Evolutionary conservation across 371 early-diverging fungal genomes (phyloP).

Genomic region (Mortierella sp.): DNA sequence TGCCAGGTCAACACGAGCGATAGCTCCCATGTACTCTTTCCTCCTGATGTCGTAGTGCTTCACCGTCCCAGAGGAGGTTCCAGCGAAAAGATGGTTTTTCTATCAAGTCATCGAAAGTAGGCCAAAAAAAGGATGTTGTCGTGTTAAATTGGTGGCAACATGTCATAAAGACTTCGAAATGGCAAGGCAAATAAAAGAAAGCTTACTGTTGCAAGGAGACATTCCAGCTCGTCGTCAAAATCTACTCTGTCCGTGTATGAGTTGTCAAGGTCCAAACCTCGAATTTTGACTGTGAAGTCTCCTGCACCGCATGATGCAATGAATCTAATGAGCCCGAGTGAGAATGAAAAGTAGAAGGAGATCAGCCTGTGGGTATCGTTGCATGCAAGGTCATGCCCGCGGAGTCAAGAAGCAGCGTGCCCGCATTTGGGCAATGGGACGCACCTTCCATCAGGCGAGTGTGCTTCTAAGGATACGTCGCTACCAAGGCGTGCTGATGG

Average conservation of each 20-base stretch:
- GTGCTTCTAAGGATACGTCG: neutral
- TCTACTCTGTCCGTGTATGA: neutral
- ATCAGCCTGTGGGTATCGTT: neutral
- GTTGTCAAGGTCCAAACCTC: too few relatives aligned
- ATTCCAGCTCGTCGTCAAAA: neutral
- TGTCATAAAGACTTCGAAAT: neutral
- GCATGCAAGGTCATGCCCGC: too few relatives aligned
- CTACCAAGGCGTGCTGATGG: neutral
- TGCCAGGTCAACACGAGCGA: slow-evolving; percentile 33
- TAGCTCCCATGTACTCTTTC: slow-evolving; percentile 19
- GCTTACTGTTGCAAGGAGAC: neutral
- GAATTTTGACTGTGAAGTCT: neutral
- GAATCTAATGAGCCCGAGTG: neutral
- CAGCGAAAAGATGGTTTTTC: slow-evolving; percentile 29
- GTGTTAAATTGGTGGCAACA: neutral
- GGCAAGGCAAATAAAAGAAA: neutral
- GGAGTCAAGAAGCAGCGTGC: neutral
- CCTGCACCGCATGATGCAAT: neutral
- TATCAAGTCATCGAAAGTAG: slow-evolving; percentile 4
- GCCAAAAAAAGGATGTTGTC: neutral
- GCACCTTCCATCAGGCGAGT: slow-evolving; percentile 11
- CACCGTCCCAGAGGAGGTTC: slow-evolving; percentile 32
- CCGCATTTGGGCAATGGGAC: neutral
- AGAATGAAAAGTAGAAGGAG: neutral
- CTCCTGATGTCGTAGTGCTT: slow-evolving; percentile 26